These are phyloP conservation scores for Obelidium mucronatum DNA, from an alignment of 192 early-diverging fungal genomes.

Conservation along the genomic window DNA sequence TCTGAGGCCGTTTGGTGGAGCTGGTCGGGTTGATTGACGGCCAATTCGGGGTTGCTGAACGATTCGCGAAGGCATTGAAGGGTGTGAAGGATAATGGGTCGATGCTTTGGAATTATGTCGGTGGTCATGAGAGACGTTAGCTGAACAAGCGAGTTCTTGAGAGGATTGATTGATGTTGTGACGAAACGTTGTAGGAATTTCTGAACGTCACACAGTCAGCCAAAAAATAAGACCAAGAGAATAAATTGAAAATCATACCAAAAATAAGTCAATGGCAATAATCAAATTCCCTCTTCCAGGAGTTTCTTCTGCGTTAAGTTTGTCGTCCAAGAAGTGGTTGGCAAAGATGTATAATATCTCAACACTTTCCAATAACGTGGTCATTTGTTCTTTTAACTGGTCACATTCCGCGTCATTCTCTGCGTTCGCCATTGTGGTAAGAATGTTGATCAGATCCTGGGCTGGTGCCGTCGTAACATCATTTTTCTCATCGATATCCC, in stretches of 20 bases:
- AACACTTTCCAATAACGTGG: not conserved
- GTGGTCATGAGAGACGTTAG: not conserved
- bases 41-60: too few species aligned
- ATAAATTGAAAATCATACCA: not conserved
- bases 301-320: not conserved
- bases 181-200: not conserved
- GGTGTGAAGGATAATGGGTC: too few species aligned
- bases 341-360: not conserved
- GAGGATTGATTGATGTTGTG: not conserved
- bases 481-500: not conserved
- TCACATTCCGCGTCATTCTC: not conserved
- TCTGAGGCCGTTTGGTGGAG: not conserved
- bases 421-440: not conserved
- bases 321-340: not conserved
- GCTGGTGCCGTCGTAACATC: not conserved
- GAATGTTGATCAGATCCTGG: not conserved
- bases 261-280: not conserved
- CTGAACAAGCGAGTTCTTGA: not conserved
- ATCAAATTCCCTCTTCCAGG: not conserved
- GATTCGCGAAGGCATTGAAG: too few species aligned
- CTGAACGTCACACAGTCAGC: not conserved
- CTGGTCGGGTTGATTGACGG: not conserved
- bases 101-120: not conserved
- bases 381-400: not conserved
- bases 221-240: not conserved